Percentiles rank a stretch among this genome's conserved stretches.
Conservation (phyloP, 805 yeast species). For the Wickerhamiella azymoides region DNA sequence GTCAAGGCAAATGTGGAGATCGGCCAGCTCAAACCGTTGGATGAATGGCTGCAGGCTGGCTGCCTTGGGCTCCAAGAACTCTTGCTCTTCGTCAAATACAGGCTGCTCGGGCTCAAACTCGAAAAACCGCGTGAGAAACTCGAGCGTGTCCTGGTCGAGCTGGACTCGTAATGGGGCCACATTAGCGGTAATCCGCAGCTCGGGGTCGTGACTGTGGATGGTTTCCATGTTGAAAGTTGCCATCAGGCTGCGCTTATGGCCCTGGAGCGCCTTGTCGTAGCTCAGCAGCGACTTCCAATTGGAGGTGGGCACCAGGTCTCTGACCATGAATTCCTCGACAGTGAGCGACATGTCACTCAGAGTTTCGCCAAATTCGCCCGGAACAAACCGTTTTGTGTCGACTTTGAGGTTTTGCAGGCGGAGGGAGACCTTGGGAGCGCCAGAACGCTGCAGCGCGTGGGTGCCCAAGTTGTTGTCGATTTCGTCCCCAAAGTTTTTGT, state of each 20-base stretch:
- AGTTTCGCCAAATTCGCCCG: slow-evolving; percentile 12
- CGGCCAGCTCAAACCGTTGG: slow-evolving; percentile 40
- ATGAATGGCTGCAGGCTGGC: slow-evolving; percentile 30
- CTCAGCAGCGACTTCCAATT: slow-evolving; percentile 58
- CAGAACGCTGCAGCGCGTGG: slow-evolving; percentile 9
- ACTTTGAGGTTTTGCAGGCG: slow-evolving; percentile 20
- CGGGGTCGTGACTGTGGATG: slow-evolving; percentile 29
- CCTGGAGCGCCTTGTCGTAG: background rate
- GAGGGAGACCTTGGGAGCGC: slow-evolving; percentile 19
- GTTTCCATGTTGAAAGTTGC: background rate
- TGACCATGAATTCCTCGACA: slow-evolving; percentile 42
- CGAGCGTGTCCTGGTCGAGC: slow-evolving; percentile 88
- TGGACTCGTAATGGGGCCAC: slow-evolving; percentile 68
- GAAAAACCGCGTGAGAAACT: slow-evolving; percentile 64
- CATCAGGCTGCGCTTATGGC: background rate
- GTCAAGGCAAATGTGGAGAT: slow-evolving; percentile 55
- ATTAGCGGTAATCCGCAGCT: slow-evolving; percentile 16
- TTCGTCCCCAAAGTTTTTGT: slow-evolving; percentile 32
- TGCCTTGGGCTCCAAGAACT: background rate
- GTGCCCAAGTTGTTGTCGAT: slow-evolving; percentile 40
- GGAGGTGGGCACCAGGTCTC: slow-evolving; percentile 72
- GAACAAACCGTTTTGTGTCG: slow-evolving; percentile 24
- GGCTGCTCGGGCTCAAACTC: slow-evolving; percentile 55
- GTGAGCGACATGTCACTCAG: slow-evolving; percentile 37
- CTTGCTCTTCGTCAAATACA: slow-evolving; percentile 9